Evolutionary conservation across 2,329 filamentous ascomycete genomes (phyloP), one percentile per base, ranked within the genome.

Genomic region (Colletotrichum tropicicola): DNA sequence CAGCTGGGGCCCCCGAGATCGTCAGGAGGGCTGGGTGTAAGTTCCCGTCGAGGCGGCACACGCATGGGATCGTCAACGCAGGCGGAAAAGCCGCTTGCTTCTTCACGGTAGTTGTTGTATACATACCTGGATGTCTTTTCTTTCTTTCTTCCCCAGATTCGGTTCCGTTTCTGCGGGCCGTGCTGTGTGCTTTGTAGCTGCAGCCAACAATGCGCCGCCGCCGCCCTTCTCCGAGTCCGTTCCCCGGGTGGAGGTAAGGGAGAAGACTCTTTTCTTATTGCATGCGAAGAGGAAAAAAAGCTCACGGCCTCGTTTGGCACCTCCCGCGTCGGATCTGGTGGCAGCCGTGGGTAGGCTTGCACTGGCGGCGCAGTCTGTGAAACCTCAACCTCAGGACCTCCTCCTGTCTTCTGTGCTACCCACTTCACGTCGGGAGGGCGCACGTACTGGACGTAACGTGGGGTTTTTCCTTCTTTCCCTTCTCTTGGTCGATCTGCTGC

Each of bases 51-150:
- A 37, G 10, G 13, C 2, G 28, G 23, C 60, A n/a, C n/a, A n/a
- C 54, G 60, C 60, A 59, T 63, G 55, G 25, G 54, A 59, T 63
- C 60, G 30, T 41, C 59, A 45, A 63, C 53, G 59, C 59, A 58
- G 30, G 52, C 32, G 32, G 28, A 35, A 15, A 15, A 21, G 32
- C 45, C 44, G 45, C 59, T 25, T 30, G n/a, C n/a, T 19, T 35
- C 5, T 5, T 19, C 19, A 17, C 23, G 5, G 28, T 28, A 17
- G n/a, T n/a, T n/a, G n/a, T n/a, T n/a, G n/a, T n/a, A n/a, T n/a
- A n/a, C n/a, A n/a, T n/a, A n/a, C n/a, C n/a, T n/a, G n/a, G n/a
- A n/a, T n/a, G n/a, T n/a, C n/a, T n/a, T n/a, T n/a, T n/a, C n/a
- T n/a, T n/a, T n/a, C n/a, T n/a, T n/a, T n/a, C 13, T 63, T 63